phyloP scores from a whole-genome alignment of 495 filamentous ascomycete species.

The Aspergillus ostianus region DNA sequence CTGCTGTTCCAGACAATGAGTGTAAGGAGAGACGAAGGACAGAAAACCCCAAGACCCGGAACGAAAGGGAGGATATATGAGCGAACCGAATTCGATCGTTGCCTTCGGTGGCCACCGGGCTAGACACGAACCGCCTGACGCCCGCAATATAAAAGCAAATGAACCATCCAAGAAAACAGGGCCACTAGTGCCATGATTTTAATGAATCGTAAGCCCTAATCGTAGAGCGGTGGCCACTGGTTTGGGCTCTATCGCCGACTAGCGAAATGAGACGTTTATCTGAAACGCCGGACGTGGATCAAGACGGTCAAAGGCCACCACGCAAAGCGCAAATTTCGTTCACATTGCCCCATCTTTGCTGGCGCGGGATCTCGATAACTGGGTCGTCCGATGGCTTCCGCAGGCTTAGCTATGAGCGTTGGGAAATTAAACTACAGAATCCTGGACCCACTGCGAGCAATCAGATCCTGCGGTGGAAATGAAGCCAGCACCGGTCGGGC shows the following conservation, averaged over 20 bases:
- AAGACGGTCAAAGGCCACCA: constrained; percentile 8
- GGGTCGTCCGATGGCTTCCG: constrained; percentile 1
- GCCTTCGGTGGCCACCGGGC: background rate
- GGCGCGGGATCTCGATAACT: background rate
- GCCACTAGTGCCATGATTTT: constrained; percentile 10
- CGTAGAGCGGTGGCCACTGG: constrained; percentile 11
- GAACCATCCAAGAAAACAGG: constrained; percentile 12
- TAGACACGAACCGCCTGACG: constrained; percentile 1
- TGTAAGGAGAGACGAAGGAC: constrained; percentile 9
- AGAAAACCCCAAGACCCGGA: constrained; percentile 7
- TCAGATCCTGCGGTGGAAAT: background rate
- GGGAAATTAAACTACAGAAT: constrained; percentile 13
- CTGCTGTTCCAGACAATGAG: constrained; percentile 27
- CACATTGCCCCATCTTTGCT: background rate
- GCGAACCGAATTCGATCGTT: constrained; percentile 1
- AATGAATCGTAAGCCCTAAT: constrained; percentile 5
- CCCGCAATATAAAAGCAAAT: constrained; percentile 21
- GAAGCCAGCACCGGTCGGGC: background rate
- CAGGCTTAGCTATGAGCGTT: constrained; percentile 7
- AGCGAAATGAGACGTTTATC: constrained; percentile 27
- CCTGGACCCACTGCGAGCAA: constrained; percentile 5
- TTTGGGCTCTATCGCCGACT: constrained; percentile 10
- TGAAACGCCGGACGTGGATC: constrained; percentile 37
- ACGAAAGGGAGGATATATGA: constrained; percentile 11
- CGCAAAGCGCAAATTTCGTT: background rate